These are phyloP conservation scores for Carex scoparia DNA, from an alignment of 176 grass and related monocot genomes.

Conservation along the genomic window DNA sequence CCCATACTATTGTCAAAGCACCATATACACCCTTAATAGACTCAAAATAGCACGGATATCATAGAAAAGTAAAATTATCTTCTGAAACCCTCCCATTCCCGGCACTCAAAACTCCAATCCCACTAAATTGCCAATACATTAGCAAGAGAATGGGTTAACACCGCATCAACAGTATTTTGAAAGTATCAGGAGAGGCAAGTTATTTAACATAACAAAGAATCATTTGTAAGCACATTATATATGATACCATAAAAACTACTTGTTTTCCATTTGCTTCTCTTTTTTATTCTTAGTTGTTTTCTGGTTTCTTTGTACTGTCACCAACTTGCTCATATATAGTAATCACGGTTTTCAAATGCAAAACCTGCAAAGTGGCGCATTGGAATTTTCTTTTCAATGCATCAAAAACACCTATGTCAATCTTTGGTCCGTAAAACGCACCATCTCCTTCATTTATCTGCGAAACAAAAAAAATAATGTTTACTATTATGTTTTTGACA, in stretches of 20 bases:
- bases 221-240: background rate
- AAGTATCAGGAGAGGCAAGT: background rate
- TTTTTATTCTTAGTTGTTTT: background rate
- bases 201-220: background rate
- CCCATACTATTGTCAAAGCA: background rate
- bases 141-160: background rate
- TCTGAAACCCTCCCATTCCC: background rate
- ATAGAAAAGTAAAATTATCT: background rate
- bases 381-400: constrained; percentile 98
- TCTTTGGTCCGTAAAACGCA: constrained; percentile 98
- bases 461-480: background rate
- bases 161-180: background rate
- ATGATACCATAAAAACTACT: background rate
- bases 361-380: constrained; percentile 94
- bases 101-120: background rate
- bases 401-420: constrained; percentile 99
- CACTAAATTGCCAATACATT: background rate
- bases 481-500: background rate
- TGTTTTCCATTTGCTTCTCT: background rate
- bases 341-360: background rate
- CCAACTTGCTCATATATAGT: background rate
- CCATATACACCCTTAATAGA: background rate
- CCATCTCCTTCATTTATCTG: constrained; percentile 99
- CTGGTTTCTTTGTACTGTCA: background rate
- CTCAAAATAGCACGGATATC: background rate